Conservation (phyloP, 768 basidiomycete species). For the Kwoniella newhampshirensis region DNA sequence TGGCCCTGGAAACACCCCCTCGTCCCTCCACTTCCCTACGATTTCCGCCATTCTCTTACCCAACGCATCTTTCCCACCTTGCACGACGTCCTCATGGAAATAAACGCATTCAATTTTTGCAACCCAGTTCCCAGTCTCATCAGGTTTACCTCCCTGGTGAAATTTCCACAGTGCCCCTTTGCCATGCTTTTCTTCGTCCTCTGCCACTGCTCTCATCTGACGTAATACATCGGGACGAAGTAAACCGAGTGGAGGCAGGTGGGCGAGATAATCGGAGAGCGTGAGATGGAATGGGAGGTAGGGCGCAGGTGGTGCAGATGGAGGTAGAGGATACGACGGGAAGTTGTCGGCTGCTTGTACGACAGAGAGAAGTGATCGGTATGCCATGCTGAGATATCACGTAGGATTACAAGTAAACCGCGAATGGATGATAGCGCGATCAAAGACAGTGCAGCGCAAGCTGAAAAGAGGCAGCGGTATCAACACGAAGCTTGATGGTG, state of each 20-base stretch:
- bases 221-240: slow-evolving; percentile 51
- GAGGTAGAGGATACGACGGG: slow-evolving; percentile 23
- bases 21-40: slow-evolving; percentile 48
- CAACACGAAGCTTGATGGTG: no score
- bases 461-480: no score
- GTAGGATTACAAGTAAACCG: no score
- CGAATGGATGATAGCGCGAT: no score
- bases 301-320: slow-evolving; percentile 23
- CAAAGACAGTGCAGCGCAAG: no score
- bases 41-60: slow-evolving; percentile 24
- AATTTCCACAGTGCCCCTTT: slow-evolving; percentile 11
- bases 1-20: slow-evolving; percentile 48
- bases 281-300: slow-evolving; percentile 48
- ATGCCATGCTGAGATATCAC: no score
- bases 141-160: slow-evolving; percentile 15
- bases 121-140: slow-evolving; percentile 32
- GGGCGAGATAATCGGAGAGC: slow-evolving; percentile 26
- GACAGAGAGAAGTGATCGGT: slow-evolving; percentile 27
- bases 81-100: slow-evolving; percentile 31
- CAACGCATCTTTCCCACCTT: slow-evolving; percentile 35
- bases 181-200: not conserved
- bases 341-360: slow-evolving; percentile 42
- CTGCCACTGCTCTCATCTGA: slow-evolving; percentile 10
- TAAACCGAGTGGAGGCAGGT: slow-evolving; percentile 55
- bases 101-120: slow-evolving; percentile 57